Conservation (phyloP, 2,329 filamentous ascomycete species). For the Fusarium sp. region DNA sequence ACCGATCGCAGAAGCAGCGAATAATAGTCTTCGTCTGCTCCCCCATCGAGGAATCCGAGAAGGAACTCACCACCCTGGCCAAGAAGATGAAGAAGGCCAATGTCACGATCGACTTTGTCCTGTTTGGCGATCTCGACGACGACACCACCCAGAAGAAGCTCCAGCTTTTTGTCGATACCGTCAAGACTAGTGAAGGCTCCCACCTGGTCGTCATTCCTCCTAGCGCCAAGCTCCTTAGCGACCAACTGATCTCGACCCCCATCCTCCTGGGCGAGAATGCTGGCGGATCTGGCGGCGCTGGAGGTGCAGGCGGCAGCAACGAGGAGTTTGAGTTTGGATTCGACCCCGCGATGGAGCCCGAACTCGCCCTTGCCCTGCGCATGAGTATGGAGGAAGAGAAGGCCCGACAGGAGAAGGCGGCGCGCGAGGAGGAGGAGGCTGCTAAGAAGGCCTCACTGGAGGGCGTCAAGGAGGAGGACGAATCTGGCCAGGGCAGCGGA, state of each 20-base stretch:
- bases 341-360: slow-evolving; percentile 89
- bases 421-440: slow-evolving; percentile 74
- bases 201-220: slow-evolving; percentile 90
- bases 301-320: slow-evolving; percentile 66
- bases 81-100: slow-evolving; percentile 99
- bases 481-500: slow-evolving; percentile 56
- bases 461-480: slow-evolving; percentile 80
- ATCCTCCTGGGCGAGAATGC: slow-evolving; percentile 86
- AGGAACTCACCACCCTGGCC: slow-evolving; percentile 84
- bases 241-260: slow-evolving; percentile 86
- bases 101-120: slow-evolving; percentile 90
- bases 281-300: slow-evolving; percentile 61
- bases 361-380: slow-evolving; percentile 89
- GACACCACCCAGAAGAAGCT: slow-evolving; percentile 91
- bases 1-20: slow-evolving; percentile 94
- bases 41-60: slow-evolving; percentile 86
- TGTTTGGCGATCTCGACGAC: slow-evolving; percentile 92
- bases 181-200: slow-evolving; percentile 90
- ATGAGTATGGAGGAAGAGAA: slow-evolving; percentile 99
- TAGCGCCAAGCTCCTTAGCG: slow-evolving; percentile 88
- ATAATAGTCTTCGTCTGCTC: slow-evolving; percentile 98
- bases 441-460: slow-evolving; percentile 79
- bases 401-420: slow-evolving; percentile 86
- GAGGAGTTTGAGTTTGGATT: slow-evolving; percentile 79
- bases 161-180: slow-evolving; percentile 88